Percentiles rank a stretch among this genome's conserved stretches.
Evolutionary conservation across 352 stramenopile genomes (phyloP).

Genomic region (Globisporangium acanthophoron): DNA sequence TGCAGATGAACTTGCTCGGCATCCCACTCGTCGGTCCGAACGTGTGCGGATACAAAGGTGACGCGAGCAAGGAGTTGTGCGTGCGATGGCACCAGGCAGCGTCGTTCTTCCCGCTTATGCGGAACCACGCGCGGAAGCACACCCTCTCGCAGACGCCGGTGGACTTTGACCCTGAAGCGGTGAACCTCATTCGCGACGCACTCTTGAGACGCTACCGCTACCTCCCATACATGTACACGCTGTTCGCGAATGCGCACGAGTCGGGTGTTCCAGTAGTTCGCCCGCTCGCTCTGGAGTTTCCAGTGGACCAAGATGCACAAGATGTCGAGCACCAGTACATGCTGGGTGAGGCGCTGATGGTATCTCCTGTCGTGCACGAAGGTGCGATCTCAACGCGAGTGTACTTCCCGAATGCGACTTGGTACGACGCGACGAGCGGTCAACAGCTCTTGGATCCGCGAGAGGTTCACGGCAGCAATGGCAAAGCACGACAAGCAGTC

Average conservation of each 20-base stretch:
- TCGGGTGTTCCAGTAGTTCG: constrained; percentile 42
- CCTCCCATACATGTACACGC: constrained; percentile 84
- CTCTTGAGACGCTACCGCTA: constrained; percentile 63
- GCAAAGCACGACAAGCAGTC: constrained; percentile 14
- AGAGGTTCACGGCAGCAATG: background rate
- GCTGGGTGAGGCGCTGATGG: constrained; percentile 62
- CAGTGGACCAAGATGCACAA: constrained; percentile 27
- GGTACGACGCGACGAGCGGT: constrained; percentile 62
- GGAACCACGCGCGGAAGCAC: constrained; percentile 54
- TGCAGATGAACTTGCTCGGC: constrained; percentile 79
- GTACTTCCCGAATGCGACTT: constrained; percentile 66
- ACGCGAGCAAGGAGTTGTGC: constrained; percentile 61
- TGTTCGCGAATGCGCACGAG: constrained; percentile 55
- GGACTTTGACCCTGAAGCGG: constrained; percentile 54
- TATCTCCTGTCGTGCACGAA: constrained; percentile 71
- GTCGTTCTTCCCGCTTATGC: constrained; percentile 73
- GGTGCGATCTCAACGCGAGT: constrained; percentile 44
- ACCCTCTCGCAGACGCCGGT: constrained; percentile 43
- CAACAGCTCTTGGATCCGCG: constrained; percentile 18
- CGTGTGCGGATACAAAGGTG: constrained; percentile 45
- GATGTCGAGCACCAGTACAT: constrained; percentile 70
- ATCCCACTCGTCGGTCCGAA: constrained; percentile 65
- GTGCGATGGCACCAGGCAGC: constrained; percentile 81
- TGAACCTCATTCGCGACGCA: constrained; percentile 59
- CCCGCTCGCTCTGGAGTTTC: constrained; percentile 64